These are phyloP conservation scores for Aspergillus brasiliensis DNA, from an alignment of 2,329 filamentous ascomycete genomes.

Conservation along the genomic window DNA sequence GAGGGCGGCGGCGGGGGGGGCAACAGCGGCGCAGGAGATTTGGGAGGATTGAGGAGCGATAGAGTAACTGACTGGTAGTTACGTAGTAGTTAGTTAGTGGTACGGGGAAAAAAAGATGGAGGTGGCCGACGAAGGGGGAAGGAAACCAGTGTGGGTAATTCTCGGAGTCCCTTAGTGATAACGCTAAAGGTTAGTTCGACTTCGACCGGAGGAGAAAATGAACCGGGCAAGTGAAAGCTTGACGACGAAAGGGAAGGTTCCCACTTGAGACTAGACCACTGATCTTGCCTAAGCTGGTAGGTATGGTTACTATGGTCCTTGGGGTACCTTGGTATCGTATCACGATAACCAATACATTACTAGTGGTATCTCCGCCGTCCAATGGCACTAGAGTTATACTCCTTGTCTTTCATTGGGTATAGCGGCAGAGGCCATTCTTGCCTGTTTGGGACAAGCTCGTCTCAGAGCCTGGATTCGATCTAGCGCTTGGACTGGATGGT, in stretches of 20 bases:
- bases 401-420: neutral
- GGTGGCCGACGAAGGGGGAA: neutral
- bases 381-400: neutral
- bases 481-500: neutral
- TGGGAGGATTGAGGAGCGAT: neutral
- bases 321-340: neutral
- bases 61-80: neutral
- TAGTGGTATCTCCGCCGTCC: neutral
- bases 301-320: neutral
- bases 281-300: too few relatives aligned
- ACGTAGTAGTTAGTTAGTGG: neutral
- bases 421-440: neutral
- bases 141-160: neutral
- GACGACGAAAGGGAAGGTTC: too few relatives aligned
- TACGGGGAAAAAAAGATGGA: neutral
- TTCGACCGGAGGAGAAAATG: neutral
- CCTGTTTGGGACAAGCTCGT: neutral
- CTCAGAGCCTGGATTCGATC: neutral
- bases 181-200: neutral
- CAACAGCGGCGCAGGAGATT: neutral
- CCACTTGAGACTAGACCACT: too few relatives aligned
- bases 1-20: neutral
- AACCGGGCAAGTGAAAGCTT: too few relatives aligned
- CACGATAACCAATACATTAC: neutral
- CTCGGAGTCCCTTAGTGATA: too few relatives aligned